Evolutionary conservation across 306 rosid genomes (phyloP).

Genomic region (Gastrolobium villosum): DNA sequence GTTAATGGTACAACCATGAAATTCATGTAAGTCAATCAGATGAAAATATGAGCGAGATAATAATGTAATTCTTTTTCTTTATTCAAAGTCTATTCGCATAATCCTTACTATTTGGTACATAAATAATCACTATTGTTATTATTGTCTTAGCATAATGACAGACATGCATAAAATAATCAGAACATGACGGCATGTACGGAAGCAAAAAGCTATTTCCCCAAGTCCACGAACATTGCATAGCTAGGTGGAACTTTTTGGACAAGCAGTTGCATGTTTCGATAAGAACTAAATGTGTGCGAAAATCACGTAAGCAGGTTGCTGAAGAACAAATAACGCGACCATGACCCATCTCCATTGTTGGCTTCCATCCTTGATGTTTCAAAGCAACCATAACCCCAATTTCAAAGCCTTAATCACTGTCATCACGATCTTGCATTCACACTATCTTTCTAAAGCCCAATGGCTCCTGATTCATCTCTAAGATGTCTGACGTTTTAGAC

Average conservation of each 20-base stretch:
- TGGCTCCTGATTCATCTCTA: not conserved
- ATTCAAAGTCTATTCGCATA: not conserved
- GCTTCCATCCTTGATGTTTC: constrained; percentile 13
- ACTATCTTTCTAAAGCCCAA: not conserved
- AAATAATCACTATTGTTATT: constrained; percentile 11
- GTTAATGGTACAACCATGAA: constrained; percentile 51
- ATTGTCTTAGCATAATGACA: not conserved
- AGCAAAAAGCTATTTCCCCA: not conserved
- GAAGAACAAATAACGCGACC: not conserved
- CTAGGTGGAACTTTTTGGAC: not conserved
- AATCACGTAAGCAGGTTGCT: not conserved
- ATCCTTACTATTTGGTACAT: constrained; percentile 23
- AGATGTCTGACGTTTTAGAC: not conserved
- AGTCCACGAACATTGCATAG: not conserved
- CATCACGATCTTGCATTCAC: not conserved
- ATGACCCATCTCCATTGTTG: not conserved
- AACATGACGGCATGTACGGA: not conserved
- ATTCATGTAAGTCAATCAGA: constrained; percentile 63
- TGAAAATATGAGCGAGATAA: constrained; percentile 56
- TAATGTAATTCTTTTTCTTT: constrained; percentile 47
- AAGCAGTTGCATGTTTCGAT: not conserved
- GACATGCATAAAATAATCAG: constrained; percentile 23
- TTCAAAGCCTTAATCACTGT: not conserved
- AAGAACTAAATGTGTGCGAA: not conserved
- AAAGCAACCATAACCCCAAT: not conserved